phyloP scores from a whole-genome alignment of 2,329 filamentous ascomycete species.

The Emmonsia crescens region DNA sequence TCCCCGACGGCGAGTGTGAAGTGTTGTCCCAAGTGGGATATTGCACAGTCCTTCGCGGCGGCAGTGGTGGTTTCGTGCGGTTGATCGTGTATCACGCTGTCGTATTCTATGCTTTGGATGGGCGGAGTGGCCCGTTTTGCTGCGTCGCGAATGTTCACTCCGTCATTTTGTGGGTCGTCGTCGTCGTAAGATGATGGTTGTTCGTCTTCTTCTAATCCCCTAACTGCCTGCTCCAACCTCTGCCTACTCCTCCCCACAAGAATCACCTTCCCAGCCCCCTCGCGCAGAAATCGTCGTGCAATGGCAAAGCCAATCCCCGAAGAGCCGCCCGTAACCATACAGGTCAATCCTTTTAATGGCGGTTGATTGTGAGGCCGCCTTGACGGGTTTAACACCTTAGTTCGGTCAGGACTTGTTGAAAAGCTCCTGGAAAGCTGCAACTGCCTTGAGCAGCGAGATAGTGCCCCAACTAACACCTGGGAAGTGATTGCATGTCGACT shows the following conservation, averaged over 20 bases:
- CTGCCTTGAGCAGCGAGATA: not conserved
- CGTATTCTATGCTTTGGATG: not conserved
- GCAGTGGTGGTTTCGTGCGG: not conserved
- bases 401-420: not conserved
- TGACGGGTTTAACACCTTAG: not conserved
- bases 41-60: constrained; percentile 1
- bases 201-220: constrained; percentile 12
- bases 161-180: not conserved
- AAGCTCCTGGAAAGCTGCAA: not conserved
- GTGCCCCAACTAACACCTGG: not conserved
- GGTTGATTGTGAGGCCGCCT: not conserved
- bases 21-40: not conserved
- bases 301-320: constrained; percentile 61
- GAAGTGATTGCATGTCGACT: not conserved
- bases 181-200: not conserved
- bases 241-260: constrained; percentile 49
- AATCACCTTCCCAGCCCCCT: constrained; percentile 48
- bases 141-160: not conserved
- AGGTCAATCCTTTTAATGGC: constrained; percentile 27
- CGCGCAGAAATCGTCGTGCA: constrained; percentile 51
- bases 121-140: not conserved
- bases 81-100: not conserved
- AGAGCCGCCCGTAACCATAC: constrained; percentile 58
- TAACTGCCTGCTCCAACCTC: constrained; percentile 33
- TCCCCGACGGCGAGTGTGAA: constrained; percentile 25